Conservation (phyloP, 768 basidiomycete species). For the Tylopilus intermedius region DNA sequence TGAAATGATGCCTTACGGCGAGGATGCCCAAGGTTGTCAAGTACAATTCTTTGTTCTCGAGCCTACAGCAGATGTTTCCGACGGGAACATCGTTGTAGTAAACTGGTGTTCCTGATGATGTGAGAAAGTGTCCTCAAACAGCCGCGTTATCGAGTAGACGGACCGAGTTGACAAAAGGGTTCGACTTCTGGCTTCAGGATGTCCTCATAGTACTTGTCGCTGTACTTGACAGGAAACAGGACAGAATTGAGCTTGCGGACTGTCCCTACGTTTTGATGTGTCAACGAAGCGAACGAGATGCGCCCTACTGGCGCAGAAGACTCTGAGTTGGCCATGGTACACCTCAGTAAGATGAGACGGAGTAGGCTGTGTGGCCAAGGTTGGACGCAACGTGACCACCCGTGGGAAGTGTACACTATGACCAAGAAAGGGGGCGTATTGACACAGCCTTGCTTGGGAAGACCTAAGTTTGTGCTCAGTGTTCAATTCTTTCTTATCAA, state of each 20-base stretch:
- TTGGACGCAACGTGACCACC: slow-evolving; percentile 10
- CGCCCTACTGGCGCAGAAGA: slow-evolving; percentile 31
- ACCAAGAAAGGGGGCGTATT: slow-evolving; percentile 1
- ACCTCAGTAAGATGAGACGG: neutral
- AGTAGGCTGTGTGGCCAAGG: slow-evolving; percentile 16
- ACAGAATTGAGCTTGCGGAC: slow-evolving; percentile 61
- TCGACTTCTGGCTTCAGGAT: slow-evolving; percentile 74
- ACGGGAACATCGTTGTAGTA: slow-evolving; percentile 93
- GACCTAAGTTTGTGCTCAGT: slow-evolving; percentile 14
- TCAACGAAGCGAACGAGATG: slow-evolving; percentile 69
- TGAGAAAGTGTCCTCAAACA: slow-evolving; percentile 19
- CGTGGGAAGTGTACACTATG: slow-evolving; percentile 21
- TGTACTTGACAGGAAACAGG: slow-evolving; percentile 85
- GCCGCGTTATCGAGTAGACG: slow-evolving; percentile 30
- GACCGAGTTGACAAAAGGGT: slow-evolving; percentile 84
- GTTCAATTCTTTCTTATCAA: slow-evolving; percentile 20
- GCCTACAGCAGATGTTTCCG: slow-evolving; percentile 80
- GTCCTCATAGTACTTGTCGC: slow-evolving; percentile 82
- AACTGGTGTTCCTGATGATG: slow-evolving; percentile 43
- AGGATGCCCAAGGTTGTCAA: slow-evolving; percentile 92
- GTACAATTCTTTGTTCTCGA: slow-evolving; percentile 66
- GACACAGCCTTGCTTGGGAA: slow-evolving; percentile 8
- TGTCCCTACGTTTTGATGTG: slow-evolving; percentile 79
- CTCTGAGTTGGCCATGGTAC: slow-evolving; percentile 22
- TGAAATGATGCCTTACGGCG: slow-evolving; percentile 51